These are phyloP conservation scores for Stentor coeruleus DNA, from an alignment of 73 alveolate genomes.

Conservation along the genomic window DNA sequence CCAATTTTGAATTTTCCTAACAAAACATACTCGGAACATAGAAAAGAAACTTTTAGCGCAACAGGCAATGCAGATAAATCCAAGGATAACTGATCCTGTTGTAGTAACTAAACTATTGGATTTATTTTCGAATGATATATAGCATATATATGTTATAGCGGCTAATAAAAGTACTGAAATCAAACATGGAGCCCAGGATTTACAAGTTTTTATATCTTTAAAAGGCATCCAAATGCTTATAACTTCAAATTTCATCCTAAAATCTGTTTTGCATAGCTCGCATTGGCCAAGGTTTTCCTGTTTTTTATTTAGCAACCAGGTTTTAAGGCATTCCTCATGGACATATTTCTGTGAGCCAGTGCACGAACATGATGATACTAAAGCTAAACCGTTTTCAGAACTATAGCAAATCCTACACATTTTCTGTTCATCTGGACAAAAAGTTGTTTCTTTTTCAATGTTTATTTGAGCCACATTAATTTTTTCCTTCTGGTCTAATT, in stretches of 20 bases:
- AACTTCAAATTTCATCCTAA: not conserved
- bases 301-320: constrained; percentile 43
- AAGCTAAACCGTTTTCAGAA: constrained; percentile 31
- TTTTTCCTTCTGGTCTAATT: not conserved
- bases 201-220: not conserved
- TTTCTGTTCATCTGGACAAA: not conserved
- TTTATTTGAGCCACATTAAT: too few species aligned
- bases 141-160: not conserved
- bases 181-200: not conserved
- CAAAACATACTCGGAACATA: not conserved
- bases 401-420: constrained; percentile 38
- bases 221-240: not conserved
- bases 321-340: constrained; percentile 38
- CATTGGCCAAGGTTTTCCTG: constrained; percentile 12
- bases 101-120: not conserved
- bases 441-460: not conserved
- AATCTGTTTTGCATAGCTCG: not conserved
- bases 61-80: not conserved
- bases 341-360: constrained; percentile 45
- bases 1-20: not conserved
- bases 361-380: constrained; percentile 42
- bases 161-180: not conserved
- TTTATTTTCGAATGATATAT: not conserved
- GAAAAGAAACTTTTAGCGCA: not conserved
- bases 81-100: not conserved